A percentile compares a stretch with the other conserved stretches of the same genome.
These are phyloP conservation scores for Arabis hirsuta DNA, from an alignment of 345 rosid genomes.

Conservation along the genomic window DNA sequence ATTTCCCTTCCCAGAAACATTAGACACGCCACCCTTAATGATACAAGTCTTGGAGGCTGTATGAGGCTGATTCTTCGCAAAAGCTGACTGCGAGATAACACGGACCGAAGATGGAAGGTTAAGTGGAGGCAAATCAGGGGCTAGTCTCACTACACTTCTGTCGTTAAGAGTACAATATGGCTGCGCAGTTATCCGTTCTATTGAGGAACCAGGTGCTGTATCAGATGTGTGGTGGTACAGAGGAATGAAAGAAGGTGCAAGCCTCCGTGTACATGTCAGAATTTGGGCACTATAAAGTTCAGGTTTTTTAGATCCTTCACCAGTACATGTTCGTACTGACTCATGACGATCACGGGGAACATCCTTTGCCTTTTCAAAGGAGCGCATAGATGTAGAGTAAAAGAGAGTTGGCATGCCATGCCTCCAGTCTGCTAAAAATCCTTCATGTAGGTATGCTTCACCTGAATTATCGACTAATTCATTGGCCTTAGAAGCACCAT, in stretches of 20 bases:
- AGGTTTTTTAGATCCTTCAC: conserved; percentile 46
- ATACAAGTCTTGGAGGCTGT: conserved; percentile 47
- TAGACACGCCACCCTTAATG: conserved; percentile 32
- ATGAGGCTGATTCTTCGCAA: conserved; percentile 52
- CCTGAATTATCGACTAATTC: conserved; percentile 58
- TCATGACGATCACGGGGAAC: conserved; percentile 36
- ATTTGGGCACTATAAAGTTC: conserved; percentile 44
- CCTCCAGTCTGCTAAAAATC: conserved; percentile 85
- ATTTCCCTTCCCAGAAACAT: conserved; percentile 51
- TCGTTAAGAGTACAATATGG: conserved; percentile 57
- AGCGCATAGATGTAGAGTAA: conserved; percentile 42
- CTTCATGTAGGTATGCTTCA: conserved; percentile 83
- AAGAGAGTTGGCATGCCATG: conserved; percentile 51
- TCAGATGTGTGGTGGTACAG: conserved; percentile 40
- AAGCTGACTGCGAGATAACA: conserved; percentile 73
- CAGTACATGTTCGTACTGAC: conserved; percentile 28
- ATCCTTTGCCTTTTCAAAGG: conserved; percentile 42
- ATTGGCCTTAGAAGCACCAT: conserved; percentile 50
- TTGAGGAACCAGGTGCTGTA: conserved; percentile 39
- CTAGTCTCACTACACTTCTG: conserved; percentile 74
- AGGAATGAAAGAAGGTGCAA: conserved; percentile 41
- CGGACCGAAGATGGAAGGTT: conserved; percentile 93
- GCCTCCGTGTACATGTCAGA: conserved; percentile 42
- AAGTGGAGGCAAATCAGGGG: conserved; percentile 92
- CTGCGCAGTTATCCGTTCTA: conserved; percentile 49